These are phyloP conservation scores for Podospora conica DNA, from an alignment of 495 filamentous ascomycete species.

Conservation along the genomic window DNA sequence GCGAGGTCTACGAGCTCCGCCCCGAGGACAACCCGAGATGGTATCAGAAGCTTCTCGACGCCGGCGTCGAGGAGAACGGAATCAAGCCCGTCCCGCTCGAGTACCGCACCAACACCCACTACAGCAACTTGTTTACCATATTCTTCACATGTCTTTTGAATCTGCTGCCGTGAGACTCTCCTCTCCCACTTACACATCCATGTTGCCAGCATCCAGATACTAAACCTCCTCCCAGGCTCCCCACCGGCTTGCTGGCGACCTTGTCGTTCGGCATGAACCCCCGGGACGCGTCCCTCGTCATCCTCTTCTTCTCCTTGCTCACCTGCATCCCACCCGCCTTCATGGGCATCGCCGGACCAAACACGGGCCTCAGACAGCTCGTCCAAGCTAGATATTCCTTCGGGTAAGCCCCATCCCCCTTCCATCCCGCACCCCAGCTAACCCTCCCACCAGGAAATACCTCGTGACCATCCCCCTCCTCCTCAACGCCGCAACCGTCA, in stretches of 20 bases:
- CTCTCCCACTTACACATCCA: background rate
- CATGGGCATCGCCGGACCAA: slow-evolving; percentile 46
- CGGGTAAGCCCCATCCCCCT: slow-evolving; percentile 30
- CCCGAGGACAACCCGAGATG: slow-evolving; percentile 29
- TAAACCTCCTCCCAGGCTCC: slow-evolving; percentile 30
- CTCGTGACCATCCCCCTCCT: slow-evolving; percentile 36
- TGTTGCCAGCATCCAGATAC: background rate
- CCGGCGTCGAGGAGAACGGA: slow-evolving; percentile 45
- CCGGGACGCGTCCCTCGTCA: slow-evolving; percentile 49
- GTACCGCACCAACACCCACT: slow-evolving; percentile 44
- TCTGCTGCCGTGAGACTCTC: slow-evolving; percentile 36
- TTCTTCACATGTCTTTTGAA: slow-evolving; percentile 41
- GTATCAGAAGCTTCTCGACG: slow-evolving; percentile 41
- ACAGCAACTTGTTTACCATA: slow-evolving; percentile 45
- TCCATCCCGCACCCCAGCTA: background rate
- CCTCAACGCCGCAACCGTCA: slow-evolving; percentile 38
- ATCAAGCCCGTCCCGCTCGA: slow-evolving; percentile 49
- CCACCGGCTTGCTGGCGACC: slow-evolving; percentile 49
- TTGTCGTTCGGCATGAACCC: slow-evolving; percentile 45
- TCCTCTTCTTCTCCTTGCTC: slow-evolving; percentile 50
- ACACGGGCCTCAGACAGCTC: slow-evolving; percentile 51
- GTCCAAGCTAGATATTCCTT: slow-evolving; percentile 51
- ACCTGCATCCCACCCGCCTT: slow-evolving; percentile 48
- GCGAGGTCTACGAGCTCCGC: slow-evolving; percentile 28
- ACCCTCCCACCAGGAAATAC: slow-evolving; percentile 20